Base-by-base conservation (phyloP, 1,284 basidiomycete species). In the Ustilago tritici region DNA sequence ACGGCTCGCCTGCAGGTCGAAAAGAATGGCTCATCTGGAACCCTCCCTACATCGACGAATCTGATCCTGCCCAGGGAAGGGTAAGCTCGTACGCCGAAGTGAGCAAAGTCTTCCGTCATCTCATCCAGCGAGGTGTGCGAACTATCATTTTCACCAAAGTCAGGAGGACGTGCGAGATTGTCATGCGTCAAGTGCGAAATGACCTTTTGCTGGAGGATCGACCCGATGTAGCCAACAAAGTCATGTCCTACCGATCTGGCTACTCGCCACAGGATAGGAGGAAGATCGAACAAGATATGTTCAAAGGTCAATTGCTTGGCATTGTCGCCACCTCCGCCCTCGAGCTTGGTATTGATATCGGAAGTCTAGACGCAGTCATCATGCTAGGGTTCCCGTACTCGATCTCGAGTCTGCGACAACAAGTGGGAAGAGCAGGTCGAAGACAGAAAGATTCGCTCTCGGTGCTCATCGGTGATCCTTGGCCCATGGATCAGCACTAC, bases 251-350 rank as follows among this genome's bases (percentile, higher is more conserved):
- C 85, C 90, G 94, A 35, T 93, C 93, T 82, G 95, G 92, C 10
- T 93, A 92, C 79, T 69, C 72, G 28, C 70, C 49, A 2, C 78
- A 94, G 90, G 94, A 95, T 83, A 90, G 95, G 38, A 89, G 95
- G 34, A 89, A 88, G 73, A 95, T 96, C 56, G 95, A 96, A 84
- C 88, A 90, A 56, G 92, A 95, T 79, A 94, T 95, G 32, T 95
- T 95, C 82, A 91, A 91, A 1, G 94, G 94, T 0, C 89, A 90
- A 71, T 87, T 95, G 12, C 89, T 95, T 0, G 87, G 95, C 7
- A 93, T 96, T 53, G 89, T 96, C n/a, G 93, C 94, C 0, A 96
- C 94, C 0, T 95, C 94, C 70, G 95, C 94, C 0, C 89, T 96
- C 14, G 95, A 96, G 85, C 90, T 96, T 1, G 94, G 95, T 40